phyloP scores from a whole-genome alignment of 257 asterid species.

The Apocynum venetum region DNA sequence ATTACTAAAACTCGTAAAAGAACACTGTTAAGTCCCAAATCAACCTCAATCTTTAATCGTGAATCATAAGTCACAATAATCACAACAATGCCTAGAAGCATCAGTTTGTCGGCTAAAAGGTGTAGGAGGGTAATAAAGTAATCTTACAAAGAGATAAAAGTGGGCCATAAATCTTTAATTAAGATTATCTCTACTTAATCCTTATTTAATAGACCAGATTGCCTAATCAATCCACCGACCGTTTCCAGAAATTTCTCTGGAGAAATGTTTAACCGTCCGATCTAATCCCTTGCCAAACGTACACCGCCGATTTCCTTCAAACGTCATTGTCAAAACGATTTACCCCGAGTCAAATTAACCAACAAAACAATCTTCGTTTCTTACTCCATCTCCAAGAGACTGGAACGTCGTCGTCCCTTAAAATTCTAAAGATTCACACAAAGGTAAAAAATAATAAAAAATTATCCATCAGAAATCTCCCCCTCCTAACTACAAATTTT shows the following conservation, averaged over 20 bases:
- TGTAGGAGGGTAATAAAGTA: background rate
- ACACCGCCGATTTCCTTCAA: background rate
- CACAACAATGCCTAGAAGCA: background rate
- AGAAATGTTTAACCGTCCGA: background rate
- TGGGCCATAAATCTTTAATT: constrained; percentile 1
- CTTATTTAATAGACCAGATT: background rate
- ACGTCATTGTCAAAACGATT: background rate
- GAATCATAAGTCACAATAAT: background rate
- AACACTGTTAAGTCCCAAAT: background rate
- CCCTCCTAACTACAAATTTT: background rate
- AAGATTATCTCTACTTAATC: background rate
- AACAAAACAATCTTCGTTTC: background rate
- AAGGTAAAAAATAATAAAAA: too few relatives aligned
- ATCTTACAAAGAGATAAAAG: background rate
- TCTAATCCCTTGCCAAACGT: background rate
- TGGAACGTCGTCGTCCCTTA: background rate
- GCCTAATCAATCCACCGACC: background rate
- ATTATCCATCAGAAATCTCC: background rate
- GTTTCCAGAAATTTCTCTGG: background rate
- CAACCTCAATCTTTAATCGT: background rate
- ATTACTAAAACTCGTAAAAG: background rate
- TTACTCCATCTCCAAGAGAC: too few relatives aligned
- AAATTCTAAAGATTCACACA: background rate
- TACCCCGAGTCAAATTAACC: background rate
- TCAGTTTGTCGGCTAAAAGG: background rate